phyloP scores from a whole-genome alignment of 164 flowering plant species.

The Hamamelis virginiana region DNA sequence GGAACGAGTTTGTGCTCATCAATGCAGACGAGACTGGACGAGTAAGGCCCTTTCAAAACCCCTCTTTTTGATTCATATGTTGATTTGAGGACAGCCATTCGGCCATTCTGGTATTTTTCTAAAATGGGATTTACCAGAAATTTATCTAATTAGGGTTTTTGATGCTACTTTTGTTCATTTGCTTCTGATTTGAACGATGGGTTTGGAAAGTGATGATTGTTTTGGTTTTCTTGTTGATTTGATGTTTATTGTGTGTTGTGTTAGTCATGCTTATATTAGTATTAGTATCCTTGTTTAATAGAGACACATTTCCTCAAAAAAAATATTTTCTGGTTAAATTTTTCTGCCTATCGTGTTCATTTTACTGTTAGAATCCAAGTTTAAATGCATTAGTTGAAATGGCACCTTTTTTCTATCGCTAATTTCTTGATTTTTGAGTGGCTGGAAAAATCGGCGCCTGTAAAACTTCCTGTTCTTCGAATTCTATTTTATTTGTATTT shows the following conservation, averaged over 20 bases:
- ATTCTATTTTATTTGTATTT: no score
- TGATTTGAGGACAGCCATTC: neutral
- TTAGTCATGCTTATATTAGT: no score
- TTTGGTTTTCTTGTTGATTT: neutral
- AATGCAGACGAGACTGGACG: constrained; percentile 30
- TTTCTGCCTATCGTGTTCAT: no score
- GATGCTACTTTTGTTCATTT: neutral
- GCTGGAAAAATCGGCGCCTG: no score
- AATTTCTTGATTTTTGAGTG: no score
- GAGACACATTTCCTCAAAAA: neutral
- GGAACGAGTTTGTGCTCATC: constrained; percentile 30
- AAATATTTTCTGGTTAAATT: no score
- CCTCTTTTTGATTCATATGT: neutral
- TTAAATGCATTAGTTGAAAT: no score
- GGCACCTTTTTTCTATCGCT: no score
- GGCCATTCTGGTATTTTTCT: neutral
- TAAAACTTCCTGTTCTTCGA: no score
- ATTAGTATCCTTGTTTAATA: neutral
- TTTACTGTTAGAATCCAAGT: no score
- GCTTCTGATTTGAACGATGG: neutral
- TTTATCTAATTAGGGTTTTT: neutral
- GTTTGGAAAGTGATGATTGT: neutral
- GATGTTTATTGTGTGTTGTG: neutral
- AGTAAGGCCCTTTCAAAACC: constrained; percentile 2
- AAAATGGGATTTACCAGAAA: neutral